Conservation (phyloP, 2,329 filamentous ascomycete species). For the Stachybotrys chlorohalonatus region DNA sequence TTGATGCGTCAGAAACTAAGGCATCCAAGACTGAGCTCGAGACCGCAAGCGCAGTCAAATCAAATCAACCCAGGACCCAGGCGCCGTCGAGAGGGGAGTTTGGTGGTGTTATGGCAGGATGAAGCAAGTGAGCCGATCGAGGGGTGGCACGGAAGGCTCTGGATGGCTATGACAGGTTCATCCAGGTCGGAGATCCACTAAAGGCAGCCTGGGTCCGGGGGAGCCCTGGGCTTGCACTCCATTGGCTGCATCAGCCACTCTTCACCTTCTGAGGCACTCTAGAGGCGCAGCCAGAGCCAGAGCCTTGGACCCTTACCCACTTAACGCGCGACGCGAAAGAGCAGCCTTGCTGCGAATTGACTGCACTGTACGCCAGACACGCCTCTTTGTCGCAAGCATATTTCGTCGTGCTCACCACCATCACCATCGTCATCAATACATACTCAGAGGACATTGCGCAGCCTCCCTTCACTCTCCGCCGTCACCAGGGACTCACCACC, state of each 20-base stretch:
- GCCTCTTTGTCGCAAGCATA: not conserved
- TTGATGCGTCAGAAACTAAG: not conserved
- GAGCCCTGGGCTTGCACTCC: not conserved
- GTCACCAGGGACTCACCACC: too few species aligned
- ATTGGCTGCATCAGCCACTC: not conserved
- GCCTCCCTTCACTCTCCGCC: too few species aligned
- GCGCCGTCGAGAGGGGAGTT: too few species aligned
- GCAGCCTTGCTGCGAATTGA: not conserved
- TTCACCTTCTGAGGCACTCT: not conserved
- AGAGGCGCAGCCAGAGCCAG: too few species aligned
- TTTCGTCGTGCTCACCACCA: not conserved
- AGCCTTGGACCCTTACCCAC: slow-evolving; percentile 10
- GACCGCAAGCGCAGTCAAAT: not conserved
- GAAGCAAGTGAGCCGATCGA: not conserved
- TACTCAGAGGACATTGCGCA: not conserved
- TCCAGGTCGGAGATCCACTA: not conserved
- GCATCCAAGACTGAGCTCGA: not conserved
- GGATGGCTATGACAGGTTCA: not conserved
- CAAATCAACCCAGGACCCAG: not conserved
- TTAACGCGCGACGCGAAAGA: slow-evolving; percentile 29
- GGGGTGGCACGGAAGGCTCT: not conserved
- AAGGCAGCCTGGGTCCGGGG: not conserved
- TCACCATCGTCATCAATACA: not conserved
- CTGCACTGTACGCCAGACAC: not conserved
- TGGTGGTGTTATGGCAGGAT: not conserved